Evolutionary conservation across 139 green algal genomes (phyloP), one percentile per base, ranked within the genome.

Genomic region (Chlamydomonas asymmetrica): DNA sequence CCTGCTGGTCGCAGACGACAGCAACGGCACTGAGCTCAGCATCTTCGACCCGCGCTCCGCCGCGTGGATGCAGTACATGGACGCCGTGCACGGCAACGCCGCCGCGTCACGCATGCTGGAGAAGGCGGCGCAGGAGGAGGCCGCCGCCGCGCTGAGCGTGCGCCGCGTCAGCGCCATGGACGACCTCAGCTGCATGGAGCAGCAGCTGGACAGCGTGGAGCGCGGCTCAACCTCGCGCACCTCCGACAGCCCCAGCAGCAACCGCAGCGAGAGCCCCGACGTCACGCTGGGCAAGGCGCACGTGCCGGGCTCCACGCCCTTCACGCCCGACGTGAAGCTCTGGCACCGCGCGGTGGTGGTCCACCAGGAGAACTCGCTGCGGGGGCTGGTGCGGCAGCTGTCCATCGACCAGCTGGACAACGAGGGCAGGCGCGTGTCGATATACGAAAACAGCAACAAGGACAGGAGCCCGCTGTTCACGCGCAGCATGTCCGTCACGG

Each of bases 391-490:
- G 39, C 71, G 81, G 50, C 81, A 99, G 89, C 88, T 99, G 50
- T 95, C 85, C 3, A 98, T 99, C 29, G 96, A 99, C 78, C 94
- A 98, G 89, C 97, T 99, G 80, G 93, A 99, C 82, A 98, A 99
- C 63, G 96, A 99, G 83, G 89, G 89, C 3, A 83, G 94, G 57
- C 83, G 95, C 25, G 94, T 99, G 43, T 90, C 82, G 41, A 85
- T 88, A 34, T 90, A 88, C 35, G 82, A 84, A 7, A 72, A 72
- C 41, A 40, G 45, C 41, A 80, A 61, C 25, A 84, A 84, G 57
- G 67, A 76, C 56, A 83, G 80, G 61, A 80, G 71, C 38, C 79
- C 80, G 29, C 63, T 86, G 37, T 87, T 84, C 74, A 80, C 66
- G 39, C 79, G 81, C 40, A 91, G 77, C 59, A 82, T 88, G 70